Evolutionary conservation across 1,284 basidiomycete species (phyloP), one percentile per base, ranked within the genome.

Genomic region (Apiotrichum siamense): DNA sequence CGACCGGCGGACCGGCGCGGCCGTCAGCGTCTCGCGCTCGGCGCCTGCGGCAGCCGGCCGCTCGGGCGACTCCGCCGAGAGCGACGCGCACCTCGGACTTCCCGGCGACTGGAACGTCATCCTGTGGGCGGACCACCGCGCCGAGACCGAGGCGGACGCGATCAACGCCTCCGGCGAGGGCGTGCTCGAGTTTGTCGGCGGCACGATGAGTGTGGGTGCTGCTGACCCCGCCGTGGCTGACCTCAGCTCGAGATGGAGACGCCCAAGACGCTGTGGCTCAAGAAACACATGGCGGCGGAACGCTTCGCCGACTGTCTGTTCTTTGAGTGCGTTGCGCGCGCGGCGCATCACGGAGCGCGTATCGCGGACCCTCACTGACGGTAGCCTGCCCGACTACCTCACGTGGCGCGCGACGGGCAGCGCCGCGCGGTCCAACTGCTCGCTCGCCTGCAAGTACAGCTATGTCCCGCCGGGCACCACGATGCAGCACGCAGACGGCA

Each of bases 211-310:
- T 69, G 90, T 92, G 75, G 61, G 86, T 79, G 32, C 32, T 25
- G 4, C 31, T 11, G n/a, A 5, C 3, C 17, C 13, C 3, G 27
- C 42, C 6, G 11, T n/a, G 18, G 7, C 35, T 40, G 23, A 24
- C 10, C 17, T 12, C 61, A 93, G 88, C 80, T 96, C 44, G 92
- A 97, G 74, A 96, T 97, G 92, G 92, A 96, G 74, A 83, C 94
- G 39, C 92, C 92, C 0, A 97, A 97, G 75, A 86, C 93, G 12
- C 83, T 97, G 29, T 98, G 94, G 94, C 79, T 98, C 40, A 96
- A 93, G 74, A 85, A 84, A 54, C 80, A 89, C 75, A 93, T 97
- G 89, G 72, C 81, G 2, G 67, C 80, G 0, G 76, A 80, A 13
- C 77, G 77, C n/a, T 98, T 98, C 75, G 77, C 82, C 40, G 76